phyloP scores from a whole-genome alignment of 2,329 filamentous ascomycete genomes.

The Microdochium paspali region DNA sequence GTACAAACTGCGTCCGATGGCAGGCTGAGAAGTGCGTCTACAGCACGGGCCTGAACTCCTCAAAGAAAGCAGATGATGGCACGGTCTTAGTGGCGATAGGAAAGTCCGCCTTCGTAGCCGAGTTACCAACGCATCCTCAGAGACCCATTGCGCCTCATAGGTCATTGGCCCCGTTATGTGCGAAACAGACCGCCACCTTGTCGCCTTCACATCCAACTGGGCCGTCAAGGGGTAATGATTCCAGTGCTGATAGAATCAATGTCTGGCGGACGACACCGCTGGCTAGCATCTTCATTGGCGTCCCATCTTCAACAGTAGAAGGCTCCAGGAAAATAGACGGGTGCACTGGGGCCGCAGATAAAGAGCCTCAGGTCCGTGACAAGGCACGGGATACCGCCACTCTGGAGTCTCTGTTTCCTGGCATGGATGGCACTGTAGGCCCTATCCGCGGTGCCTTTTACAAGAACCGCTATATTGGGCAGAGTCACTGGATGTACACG shows the following conservation, averaged over 20 bases:
- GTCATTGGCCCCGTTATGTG: no score
- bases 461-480: background rate
- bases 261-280: background rate
- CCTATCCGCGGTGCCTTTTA: background rate
- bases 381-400: background rate
- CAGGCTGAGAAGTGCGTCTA: constrained; percentile 1
- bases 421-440: background rate
- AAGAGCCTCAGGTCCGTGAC: background rate
- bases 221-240: background rate
- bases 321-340: no score
- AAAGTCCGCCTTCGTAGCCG: background rate
- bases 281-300: background rate
- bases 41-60: background rate
- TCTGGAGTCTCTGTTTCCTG: background rate
- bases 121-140: background rate
- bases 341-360: no score
- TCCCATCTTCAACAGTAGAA: constrained; percentile 4
- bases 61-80: background rate
- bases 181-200: background rate
- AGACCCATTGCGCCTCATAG: no score
- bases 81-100: background rate
- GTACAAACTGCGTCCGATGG: constrained; percentile 1
- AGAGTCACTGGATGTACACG: background rate
- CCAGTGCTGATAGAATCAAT: background rate
- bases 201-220: background rate